Base-by-base conservation (phyloP, 2,329 filamentous ascomycete species). In the Trichophyton simii region DNA sequence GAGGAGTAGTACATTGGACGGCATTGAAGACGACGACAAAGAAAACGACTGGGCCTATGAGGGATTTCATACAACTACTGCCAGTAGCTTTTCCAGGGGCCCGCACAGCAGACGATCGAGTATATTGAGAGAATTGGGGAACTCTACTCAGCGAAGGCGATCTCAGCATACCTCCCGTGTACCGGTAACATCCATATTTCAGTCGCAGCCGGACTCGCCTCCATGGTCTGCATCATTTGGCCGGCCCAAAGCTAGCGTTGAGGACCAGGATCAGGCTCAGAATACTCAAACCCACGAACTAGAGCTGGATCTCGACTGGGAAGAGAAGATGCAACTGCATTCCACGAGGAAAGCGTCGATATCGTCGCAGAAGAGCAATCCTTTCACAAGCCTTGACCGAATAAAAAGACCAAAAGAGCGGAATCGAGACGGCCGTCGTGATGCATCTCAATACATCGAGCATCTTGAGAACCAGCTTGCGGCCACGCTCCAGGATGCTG, bases 401-500 rank as follows among this genome's bases (percentile, higher is more conserved):
- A n/a, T 59, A 28, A 59, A 48, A 25, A 11, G 38, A 34, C 57
- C 28, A 34, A 48, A 48, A 9, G 42, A 20, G 22, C 34, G 22
- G 38, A 48, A 34, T 20, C 57, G 57, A 34, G 57, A 59, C 15
- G 57, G 57, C 18, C 74, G 72, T 63, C 73, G 72, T 59, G 76
- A 78, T 62, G 72, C 73, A 8, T 70, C 74, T 28, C 72, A 74
- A 61, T 79, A 80, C 66, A 78, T 80, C 63, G 77, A 79, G 58
- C 77, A 79, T 66, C 73, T 80, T 11, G 78, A 80, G 61, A 69
- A 71, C 20, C 75, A 79, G 64, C 67, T 80, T 25, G 72, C 73
- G 18, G 69, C 74, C 15, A 70, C 73, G 9, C 73, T 79, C 50
- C 68, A 69, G 6, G 73, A 73, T 60, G 65, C 75, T 41, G 72